phyloP scores from a whole-genome alignment of 1,284 basidiomycete genomes.

The Trametes pubescens region DNA sequence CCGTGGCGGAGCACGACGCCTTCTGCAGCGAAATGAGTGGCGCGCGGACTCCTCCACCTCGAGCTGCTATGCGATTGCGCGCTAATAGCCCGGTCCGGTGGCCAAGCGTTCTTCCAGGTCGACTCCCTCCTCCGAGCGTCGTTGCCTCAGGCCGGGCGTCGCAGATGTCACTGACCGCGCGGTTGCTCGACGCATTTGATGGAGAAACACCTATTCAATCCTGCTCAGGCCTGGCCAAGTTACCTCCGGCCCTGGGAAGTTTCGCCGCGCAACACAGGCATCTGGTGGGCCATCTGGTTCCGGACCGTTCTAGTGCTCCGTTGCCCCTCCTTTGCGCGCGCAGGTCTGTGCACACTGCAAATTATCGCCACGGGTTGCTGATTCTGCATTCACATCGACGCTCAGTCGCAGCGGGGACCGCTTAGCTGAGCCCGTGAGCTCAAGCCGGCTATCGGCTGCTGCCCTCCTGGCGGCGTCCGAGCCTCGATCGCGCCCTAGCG shows the following conservation, averaged over 20 bases:
- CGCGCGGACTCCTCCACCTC: neutral
- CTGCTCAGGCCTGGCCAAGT: neutral
- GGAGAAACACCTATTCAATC: neutral
- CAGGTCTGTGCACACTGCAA: neutral
- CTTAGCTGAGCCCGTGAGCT: constrained; percentile 9
- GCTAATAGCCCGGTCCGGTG: neutral
- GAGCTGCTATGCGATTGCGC: neutral
- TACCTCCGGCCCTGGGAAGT: neutral
- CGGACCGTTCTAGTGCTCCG: constrained; percentile 3
- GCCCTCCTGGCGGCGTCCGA: constrained; percentile 1
- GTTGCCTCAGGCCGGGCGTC: neutral
- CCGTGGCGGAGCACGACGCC: neutral
- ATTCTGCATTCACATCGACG: neutral
- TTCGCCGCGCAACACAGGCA: neutral
- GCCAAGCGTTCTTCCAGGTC: neutral
- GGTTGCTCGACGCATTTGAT: neutral
- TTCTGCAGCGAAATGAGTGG: neutral
- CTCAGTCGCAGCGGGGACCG: constrained; percentile 6
- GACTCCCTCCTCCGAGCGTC: neutral
- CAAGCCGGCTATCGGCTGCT: constrained; percentile 11
- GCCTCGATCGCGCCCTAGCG: constrained; percentile 12
- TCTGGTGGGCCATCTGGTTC: constrained; percentile 6
- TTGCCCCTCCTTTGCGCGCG: neutral
- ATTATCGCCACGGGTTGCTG: neutral
- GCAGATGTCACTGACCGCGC: neutral